These are phyloP conservation scores for Barnettozyma pratensis DNA, from an alignment of 805 yeast species.

Conservation along the genomic window DNA sequence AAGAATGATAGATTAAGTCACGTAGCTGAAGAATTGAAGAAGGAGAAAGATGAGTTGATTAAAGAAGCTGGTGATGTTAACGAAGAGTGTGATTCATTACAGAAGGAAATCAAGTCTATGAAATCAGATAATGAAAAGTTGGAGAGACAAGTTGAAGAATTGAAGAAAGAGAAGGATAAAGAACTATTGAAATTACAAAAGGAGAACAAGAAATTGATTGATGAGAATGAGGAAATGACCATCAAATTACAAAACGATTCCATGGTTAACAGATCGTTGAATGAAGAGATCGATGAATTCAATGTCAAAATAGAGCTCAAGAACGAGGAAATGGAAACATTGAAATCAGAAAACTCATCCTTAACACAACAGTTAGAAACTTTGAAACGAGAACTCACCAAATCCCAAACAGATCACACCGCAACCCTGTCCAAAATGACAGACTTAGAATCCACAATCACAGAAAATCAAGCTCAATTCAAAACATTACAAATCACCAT, in stretches of 20 bases:
- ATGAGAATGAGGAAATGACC: conserved; percentile 31
- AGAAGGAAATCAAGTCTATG: conserved; percentile 1
- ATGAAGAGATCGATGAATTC: conserved; percentile 35
- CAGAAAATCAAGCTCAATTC: background rate
- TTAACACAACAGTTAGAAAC: background rate
- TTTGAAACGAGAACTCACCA: conserved; percentile 3
- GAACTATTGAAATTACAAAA: conserved; percentile 25
- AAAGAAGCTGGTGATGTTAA: conserved; percentile 6
- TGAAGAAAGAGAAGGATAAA: conserved; percentile 26
- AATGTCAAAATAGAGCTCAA: conserved; percentile 1
- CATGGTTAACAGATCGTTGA: conserved; percentile 28
- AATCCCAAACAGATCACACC: background rate
- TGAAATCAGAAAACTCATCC: background rate
- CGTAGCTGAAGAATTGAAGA: conserved; percentile 30
- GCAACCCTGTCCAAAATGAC: background rate
- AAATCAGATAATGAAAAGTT: conserved; percentile 40
- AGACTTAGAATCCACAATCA: background rate
- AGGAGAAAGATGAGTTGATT: conserved; percentile 21
- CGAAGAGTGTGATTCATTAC: conserved; percentile 5
- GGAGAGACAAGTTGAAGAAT: conserved; percentile 50
- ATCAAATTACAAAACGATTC: conserved; percentile 34
- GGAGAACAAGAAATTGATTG: conserved; percentile 35
- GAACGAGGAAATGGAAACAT: background rate
- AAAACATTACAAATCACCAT: background rate
- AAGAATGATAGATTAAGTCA: conserved; percentile 28